Conservation (phyloP, 225 moss, liverwort and hornwort species). For the Bryoerythrophyllum caledonicum region DNA sequence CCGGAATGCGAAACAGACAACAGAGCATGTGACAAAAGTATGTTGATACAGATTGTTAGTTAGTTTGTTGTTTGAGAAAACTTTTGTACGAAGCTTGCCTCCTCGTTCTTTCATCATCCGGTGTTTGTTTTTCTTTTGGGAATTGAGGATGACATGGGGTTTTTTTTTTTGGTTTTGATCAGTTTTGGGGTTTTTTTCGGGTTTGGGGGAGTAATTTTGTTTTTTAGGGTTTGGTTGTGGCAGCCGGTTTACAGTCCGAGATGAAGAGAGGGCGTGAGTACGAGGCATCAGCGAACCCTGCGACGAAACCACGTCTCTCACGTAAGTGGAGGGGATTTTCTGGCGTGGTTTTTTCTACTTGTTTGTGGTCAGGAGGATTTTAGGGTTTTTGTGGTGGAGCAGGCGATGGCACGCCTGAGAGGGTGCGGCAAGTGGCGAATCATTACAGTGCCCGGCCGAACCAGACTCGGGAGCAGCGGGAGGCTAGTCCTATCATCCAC, state of each 20-base stretch:
- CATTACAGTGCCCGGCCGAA: slow-evolving; percentile 92
- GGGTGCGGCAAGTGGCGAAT: slow-evolving; percentile 87
- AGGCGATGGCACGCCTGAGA: slow-evolving; percentile 52
- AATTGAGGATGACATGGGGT: not conserved
- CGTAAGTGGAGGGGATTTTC: slow-evolving; percentile 21
- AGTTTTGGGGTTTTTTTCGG: not conserved
- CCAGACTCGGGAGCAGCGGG: slow-evolving; percentile 92
- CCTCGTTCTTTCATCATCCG: too few relatives aligned
- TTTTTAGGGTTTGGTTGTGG: not conserved
- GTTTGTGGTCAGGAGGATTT: not conserved
- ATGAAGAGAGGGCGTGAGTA: slow-evolving; percentile 56
- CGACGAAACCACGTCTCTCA: slow-evolving; percentile 39
- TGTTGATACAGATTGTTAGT: not conserved
- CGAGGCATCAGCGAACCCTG: slow-evolving; percentile 29
- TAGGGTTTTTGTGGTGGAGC: slow-evolving; percentile 15
- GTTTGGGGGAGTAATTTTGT: not conserved
- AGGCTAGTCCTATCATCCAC: slow-evolving; percentile 95
- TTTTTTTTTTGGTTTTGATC: not conserved
- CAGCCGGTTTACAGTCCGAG: not conserved
- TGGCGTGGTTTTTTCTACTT: not conserved
- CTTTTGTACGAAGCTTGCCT: not conserved
- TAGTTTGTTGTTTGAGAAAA: not conserved
- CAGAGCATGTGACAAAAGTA: not conserved
- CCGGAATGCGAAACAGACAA: not conserved
- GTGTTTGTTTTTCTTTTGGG: too few relatives aligned